Conservation (phyloP, 2,329 filamentous ascomycete genomes). For the Penicillium sp. region DNA sequence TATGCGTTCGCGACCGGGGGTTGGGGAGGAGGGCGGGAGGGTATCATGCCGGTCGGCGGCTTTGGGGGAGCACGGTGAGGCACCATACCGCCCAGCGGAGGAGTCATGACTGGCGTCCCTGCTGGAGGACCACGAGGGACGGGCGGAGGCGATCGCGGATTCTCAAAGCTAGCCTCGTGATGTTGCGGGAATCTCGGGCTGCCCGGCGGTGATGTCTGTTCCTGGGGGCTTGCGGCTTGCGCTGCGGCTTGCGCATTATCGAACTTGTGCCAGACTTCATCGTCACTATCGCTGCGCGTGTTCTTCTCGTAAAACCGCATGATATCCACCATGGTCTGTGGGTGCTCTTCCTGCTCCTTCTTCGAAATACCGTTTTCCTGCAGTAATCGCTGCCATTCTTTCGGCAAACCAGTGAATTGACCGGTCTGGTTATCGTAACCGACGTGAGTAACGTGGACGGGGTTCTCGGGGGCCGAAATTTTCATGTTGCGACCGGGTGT, state of each 20-base stretch:
- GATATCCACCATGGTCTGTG: slow-evolving; percentile 92
- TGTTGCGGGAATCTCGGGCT: slow-evolving; percentile 87
- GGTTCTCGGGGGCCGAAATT: slow-evolving; percentile 97
- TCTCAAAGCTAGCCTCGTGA: slow-evolving; percentile 92
- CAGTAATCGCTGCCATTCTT: slow-evolving; percentile 95
- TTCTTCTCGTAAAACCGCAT: slow-evolving; percentile 97
- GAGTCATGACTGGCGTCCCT: slow-evolving; percentile 49
- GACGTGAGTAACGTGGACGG: slow-evolving; percentile 95
- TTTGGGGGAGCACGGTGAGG: slow-evolving; percentile 82
- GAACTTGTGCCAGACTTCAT: slow-evolving; percentile 93
- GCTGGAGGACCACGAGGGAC: slow-evolving; percentile 58
- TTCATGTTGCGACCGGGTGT: slow-evolving; percentile 78
- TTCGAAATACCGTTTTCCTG: slow-evolving; percentile 95
- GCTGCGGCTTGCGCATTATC: slow-evolving; percentile 68
- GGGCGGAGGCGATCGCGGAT: slow-evolving; percentile 86
- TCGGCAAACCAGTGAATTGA: slow-evolving; percentile 92
- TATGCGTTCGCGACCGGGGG: slow-evolving; percentile 43
- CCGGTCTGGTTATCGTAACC: slow-evolving; percentile 95
- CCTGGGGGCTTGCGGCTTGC: slow-evolving; percentile 46
- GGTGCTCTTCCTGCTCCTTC: slow-evolving; percentile 92
- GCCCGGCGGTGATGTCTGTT: slow-evolving; percentile 63
- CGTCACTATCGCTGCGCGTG: slow-evolving; percentile 72
- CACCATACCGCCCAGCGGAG: slow-evolving; percentile 56
- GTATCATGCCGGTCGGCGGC: slow-evolving; percentile 59
- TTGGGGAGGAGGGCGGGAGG: slow-evolving; percentile 44